These are phyloP conservation scores for Colletotrichum trifolii DNA, from an alignment of 2,329 filamentous ascomycete genomes.

Conservation along the genomic window DNA sequence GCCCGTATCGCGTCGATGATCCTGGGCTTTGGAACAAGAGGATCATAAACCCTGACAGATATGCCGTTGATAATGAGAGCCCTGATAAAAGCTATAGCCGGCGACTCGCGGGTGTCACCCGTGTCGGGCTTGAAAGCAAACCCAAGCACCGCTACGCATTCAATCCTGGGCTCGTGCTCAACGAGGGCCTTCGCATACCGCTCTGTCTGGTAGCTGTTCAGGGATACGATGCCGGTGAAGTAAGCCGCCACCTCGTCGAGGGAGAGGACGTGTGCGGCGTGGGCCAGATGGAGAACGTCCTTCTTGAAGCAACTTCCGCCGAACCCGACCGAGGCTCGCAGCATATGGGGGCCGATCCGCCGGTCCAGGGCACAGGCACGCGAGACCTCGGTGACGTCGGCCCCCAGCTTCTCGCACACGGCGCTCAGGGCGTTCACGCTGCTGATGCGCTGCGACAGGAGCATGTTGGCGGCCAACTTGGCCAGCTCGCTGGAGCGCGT, in stretches of 20 bases:
- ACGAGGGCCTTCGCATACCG: too few relatives aligned
- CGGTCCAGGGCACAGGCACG: constrained; percentile 74
- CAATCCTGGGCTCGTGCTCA: too few relatives aligned
- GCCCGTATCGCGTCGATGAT: too few relatives aligned
- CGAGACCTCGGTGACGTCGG: constrained; percentile 78
- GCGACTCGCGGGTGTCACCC: too few relatives aligned
- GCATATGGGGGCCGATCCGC: constrained; percentile 77
- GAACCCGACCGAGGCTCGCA: constrained; percentile 81
- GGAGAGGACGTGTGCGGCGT: constrained; percentile 76
- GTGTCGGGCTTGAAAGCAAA: too few relatives aligned
- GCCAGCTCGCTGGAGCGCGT: constrained; percentile 82
- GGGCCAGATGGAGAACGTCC: constrained; percentile 79
- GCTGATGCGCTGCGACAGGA: constrained; percentile 83
- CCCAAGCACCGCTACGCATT: too few relatives aligned
- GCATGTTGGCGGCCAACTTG: constrained; percentile 82
- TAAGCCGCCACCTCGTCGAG: constrained; percentile 46
- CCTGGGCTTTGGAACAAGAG: too few relatives aligned
- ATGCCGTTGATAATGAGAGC: too few relatives aligned
- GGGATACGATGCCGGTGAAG: too few relatives aligned
- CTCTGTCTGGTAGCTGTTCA: too few relatives aligned
- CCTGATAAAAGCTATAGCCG: too few relatives aligned
- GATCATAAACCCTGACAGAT: too few relatives aligned
- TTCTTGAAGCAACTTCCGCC: constrained; percentile 87
- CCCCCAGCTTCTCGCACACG: constrained; percentile 80
- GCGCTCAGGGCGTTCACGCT: constrained; percentile 84